These are phyloP conservation scores for Coprinopsis marcescibilis DNA, from an alignment of 768 basidiomycete species.

Conservation along the genomic window DNA sequence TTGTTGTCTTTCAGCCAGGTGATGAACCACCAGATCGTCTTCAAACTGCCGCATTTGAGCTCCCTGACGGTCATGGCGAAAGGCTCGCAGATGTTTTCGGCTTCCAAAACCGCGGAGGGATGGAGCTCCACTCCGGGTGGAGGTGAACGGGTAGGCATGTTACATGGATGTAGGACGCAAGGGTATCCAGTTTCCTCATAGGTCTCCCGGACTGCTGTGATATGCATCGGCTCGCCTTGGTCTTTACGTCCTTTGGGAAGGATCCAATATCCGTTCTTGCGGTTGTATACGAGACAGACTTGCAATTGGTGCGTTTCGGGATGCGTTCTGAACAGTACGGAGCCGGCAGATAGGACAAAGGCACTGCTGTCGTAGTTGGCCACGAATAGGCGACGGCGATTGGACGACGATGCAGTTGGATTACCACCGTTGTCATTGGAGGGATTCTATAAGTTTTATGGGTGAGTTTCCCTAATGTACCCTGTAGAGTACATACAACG, in stretches of 20 bases:
- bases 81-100: slow-evolving; percentile 26
- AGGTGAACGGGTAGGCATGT: slow-evolving; percentile 53
- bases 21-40: slow-evolving; percentile 51
- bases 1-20: slow-evolving; percentile 27
- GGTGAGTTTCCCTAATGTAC: no score
- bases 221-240: slow-evolving; percentile 43
- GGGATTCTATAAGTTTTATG: no score
- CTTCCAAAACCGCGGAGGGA: slow-evolving; percentile 17
- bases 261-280: slow-evolving; percentile 26
- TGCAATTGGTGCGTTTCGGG: slow-evolving; percentile 20
- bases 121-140: slow-evolving; percentile 31
- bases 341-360: slow-evolving; percentile 38
- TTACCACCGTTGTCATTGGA: not conserved
- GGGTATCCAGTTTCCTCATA: slow-evolving; percentile 61
- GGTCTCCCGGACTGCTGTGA: slow-evolving; percentile 53
- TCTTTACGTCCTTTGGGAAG: slow-evolving; percentile 65
- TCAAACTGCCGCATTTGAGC: slow-evolving; percentile 24
- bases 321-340: slow-evolving; percentile 29
- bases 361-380: slow-evolving; percentile 14
- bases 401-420: not conserved
- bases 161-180: slow-evolving; percentile 43
- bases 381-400: not conserved
- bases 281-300: slow-evolving; percentile 34
- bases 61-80: slow-evolving; percentile 26
- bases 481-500: no score